Evolutionary conservation across 768 basidiomycete species (phyloP).

Genomic region (Agrocybe praecox): DNA sequence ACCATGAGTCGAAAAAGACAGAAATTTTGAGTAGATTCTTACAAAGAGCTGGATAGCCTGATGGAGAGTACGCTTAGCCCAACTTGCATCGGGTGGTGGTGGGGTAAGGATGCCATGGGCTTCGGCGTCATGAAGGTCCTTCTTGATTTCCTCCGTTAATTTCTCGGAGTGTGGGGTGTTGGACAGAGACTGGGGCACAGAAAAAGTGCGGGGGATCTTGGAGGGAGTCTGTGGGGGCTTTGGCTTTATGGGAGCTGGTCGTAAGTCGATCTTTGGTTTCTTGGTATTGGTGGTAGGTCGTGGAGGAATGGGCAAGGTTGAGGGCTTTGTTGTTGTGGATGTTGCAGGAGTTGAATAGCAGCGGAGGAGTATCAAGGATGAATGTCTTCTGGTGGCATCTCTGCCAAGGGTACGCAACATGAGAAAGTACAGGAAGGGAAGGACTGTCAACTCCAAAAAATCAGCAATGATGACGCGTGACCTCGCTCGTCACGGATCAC

Average conservation of each 20-base stretch:
- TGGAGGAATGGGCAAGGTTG: conserved; percentile 17
- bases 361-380: conserved; percentile 15
- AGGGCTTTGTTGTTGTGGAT: conserved; percentile 3
- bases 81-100: conserved; percentile 62
- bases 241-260: conserved; percentile 59
- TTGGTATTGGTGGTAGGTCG: conserved; percentile 33
- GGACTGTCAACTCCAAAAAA: neutral
- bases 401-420: conserved; percentile 18
- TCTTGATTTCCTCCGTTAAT: conserved; percentile 55
- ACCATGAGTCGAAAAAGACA: neutral
- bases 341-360: conserved; percentile 19
- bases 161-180: conserved; percentile 23
- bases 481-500: conserved; percentile 5
- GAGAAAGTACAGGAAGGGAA: neutral
- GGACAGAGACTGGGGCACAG: conserved; percentile 12
- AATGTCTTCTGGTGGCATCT: conserved; percentile 4
- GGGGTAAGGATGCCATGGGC: conserved; percentile 70
- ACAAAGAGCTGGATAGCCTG: conserved; percentile 50
- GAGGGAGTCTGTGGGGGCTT: conserved; percentile 26
- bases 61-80: conserved; percentile 52
- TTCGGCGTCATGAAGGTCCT: conserved; percentile 67
- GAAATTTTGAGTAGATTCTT: conserved; percentile 5
- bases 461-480: conserved; percentile 1
- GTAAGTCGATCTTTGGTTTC: conserved; percentile 59
- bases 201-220: conserved; percentile 22